Conservation (phyloP, 2,329 filamentous ascomycete genomes). For the Trichoderma gracile region DNA sequence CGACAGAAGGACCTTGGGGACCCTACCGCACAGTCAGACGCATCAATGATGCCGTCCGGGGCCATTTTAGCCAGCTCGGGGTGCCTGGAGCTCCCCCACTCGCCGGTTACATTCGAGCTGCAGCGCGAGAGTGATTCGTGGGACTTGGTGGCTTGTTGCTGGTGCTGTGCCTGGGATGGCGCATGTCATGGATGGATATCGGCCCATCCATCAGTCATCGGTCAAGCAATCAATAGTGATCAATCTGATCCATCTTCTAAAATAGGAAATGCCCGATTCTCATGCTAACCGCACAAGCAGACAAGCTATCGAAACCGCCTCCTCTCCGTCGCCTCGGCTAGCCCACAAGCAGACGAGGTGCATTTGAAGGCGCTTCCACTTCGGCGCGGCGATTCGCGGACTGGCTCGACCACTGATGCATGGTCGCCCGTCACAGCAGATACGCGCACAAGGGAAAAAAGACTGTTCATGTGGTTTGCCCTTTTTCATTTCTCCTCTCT, state of each 20-base stretch:
- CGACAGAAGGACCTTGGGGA: not conserved
- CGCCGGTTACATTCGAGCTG: not conserved
- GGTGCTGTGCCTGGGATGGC: slow-evolving; percentile 1
- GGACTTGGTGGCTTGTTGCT: not conserved
- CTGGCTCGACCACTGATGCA: not conserved
- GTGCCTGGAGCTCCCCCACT: not conserved
- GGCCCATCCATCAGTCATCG: too few relatives aligned
- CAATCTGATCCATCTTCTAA: slow-evolving; percentile 12
- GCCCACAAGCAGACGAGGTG: not conserved
- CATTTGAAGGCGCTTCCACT: not conserved
- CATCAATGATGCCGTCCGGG: not conserved
- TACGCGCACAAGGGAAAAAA: not conserved
- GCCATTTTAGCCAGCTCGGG: slow-evolving; percentile 4
- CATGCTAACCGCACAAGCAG: not conserved
- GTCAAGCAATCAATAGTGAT: not conserved
- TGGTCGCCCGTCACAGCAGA: not conserved
- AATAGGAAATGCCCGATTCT: slow-evolving; percentile 24
- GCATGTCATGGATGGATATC: too few relatives aligned
- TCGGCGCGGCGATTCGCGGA: not conserved
- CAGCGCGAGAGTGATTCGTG: not conserved
- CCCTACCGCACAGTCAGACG: not conserved
- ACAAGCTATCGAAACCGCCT: slow-evolving; percentile 20
- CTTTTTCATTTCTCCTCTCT: not conserved
- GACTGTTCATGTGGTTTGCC: too few relatives aligned
- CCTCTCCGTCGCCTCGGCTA: not conserved